Evolutionary conservation across 129 eudicot species (phyloP), one percentile per base, ranked within the genome.

Genomic region (Scalesia atractyloides): DNA sequence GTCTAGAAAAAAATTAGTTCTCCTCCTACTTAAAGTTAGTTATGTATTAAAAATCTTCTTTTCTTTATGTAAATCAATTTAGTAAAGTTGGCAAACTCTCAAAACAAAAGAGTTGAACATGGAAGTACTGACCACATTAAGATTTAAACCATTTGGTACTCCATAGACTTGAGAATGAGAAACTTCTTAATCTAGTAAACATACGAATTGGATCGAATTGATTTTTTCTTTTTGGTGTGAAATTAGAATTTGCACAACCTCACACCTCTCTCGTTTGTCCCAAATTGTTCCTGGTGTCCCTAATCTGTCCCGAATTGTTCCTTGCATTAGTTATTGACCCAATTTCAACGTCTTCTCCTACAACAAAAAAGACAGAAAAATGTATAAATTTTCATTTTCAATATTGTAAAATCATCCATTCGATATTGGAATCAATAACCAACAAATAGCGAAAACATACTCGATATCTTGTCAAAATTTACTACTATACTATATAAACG

Each of bases 171-270:
- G 26, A 24, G 26, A 24, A 52, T 10, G 63, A 61, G 36, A 7
- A 13, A 61, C 7, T 11, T 37, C 20, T 22, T 15, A 36, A 11
- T 15, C 2, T 71, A 3, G 64, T 48, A 16, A 17, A n/a, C 60
- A 77, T 64, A 47, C 47, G 33, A 77, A 70, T 33, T 70, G 80
- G 51, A 76, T 44, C 37, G 74, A 60, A 17, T 52, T 3, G 37
- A 76, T 68, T 17, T 0, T 50, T 17, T 1, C 12, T 7, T 62
- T 4, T 26, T 49, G 66, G 18, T 50, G 50, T 14, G 72, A 60
- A 39, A 77, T 39, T 16, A 77, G 13, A 50, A 78, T 78, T 43
- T 70, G 72, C 56, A 18, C 60, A 15, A 70, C 19, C 20, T 63
- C 13, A 37, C 59, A 16, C 7, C 37, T 49, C 22, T 60, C 78